These are phyloP conservation scores for Mesembryanthemum crystallinum DNA, from an alignment of 148 eudicot genomes.

Conservation along the genomic window DNA sequence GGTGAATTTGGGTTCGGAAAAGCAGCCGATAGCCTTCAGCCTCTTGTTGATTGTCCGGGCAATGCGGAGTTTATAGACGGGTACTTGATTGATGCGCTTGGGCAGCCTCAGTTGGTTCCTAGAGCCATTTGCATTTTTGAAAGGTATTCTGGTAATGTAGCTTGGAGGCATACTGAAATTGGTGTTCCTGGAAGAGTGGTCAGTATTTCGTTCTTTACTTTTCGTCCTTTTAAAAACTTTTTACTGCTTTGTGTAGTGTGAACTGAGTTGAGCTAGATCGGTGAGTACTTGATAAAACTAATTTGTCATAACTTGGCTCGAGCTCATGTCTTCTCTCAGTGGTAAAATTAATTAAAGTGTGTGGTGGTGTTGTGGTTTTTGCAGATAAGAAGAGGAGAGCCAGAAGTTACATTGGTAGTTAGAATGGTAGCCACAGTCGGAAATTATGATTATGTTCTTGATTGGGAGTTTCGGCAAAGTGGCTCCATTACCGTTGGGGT, in stretches of 20 bases:
- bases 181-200: slow-evolving; percentile 83
- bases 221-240: background rate
- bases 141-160: slow-evolving; percentile 56
- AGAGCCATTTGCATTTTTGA: slow-evolving; percentile 69
- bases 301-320: too few relatives aligned
- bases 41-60: slow-evolving; percentile 58
- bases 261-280: too few relatives aligned
- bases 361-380: background rate
- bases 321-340: too few relatives aligned
- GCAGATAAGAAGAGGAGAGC: slow-evolving; percentile 62
- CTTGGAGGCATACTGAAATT: slow-evolving; percentile 83
- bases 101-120: slow-evolving; percentile 43
- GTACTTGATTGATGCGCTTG: slow-evolving; percentile 56
- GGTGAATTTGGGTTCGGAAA: slow-evolving; percentile 90
- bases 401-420: slow-evolving; percentile 66
- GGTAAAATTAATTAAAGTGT: background rate
- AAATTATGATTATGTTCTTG: slow-evolving; percentile 85
- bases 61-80: slow-evolving; percentile 68
- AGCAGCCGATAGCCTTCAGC: slow-evolving; percentile 54
- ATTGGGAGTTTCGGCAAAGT: slow-evolving; percentile 85
- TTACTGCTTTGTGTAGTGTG: background rate
- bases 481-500: slow-evolving; percentile 78
- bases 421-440: slow-evolving; percentile 90
- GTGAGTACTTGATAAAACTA: too few relatives aligned
- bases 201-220: slow-evolving; percentile 1